Evolutionary conservation across 2,329 filamentous ascomycete genomes (phyloP).

Genomic region (Colletotrichum scovillei): DNA sequence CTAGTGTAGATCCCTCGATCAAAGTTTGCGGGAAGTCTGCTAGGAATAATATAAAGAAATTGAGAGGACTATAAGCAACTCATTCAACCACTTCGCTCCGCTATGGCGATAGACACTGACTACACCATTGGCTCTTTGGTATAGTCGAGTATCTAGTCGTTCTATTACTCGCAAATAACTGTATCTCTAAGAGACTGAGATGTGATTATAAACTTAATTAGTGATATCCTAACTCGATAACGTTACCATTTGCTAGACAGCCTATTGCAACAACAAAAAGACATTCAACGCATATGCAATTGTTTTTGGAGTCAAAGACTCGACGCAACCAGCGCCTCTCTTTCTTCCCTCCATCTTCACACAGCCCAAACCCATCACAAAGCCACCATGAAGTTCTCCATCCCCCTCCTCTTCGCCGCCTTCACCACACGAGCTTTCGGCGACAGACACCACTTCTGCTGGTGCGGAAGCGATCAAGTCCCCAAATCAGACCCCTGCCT

Average conservation of each 20-base stretch:
- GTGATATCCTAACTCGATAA: not conserved
- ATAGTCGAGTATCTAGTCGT: not conserved
- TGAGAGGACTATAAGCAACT: not conserved
- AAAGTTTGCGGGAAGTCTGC: not conserved
- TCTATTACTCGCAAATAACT: not conserved
- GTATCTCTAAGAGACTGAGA: not conserved
- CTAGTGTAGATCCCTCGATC: not conserved
- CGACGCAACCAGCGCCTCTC: not conserved
- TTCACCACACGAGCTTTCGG: not conserved
- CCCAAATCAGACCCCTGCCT: not conserved
- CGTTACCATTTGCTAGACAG: not conserved
- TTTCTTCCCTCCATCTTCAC: too few species aligned
- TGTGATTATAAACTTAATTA: not conserved
- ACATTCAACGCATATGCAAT: not conserved
- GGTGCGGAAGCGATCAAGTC: slow-evolving; percentile 4
- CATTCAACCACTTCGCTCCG: not conserved
- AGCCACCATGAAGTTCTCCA: not conserved
- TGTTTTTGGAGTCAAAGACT: not conserved
- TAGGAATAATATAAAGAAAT: not conserved
- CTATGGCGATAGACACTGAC: not conserved
- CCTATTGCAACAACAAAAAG: not conserved
- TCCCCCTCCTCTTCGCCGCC: not conserved
- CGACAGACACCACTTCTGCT: slow-evolving; percentile 21
- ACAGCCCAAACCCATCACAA: too few species aligned
- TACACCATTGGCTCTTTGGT: not conserved